Evolutionary conservation across 2,329 filamentous ascomycete genomes (phyloP).

Genomic region (Pseudogymnoascus sp.): DNA sequence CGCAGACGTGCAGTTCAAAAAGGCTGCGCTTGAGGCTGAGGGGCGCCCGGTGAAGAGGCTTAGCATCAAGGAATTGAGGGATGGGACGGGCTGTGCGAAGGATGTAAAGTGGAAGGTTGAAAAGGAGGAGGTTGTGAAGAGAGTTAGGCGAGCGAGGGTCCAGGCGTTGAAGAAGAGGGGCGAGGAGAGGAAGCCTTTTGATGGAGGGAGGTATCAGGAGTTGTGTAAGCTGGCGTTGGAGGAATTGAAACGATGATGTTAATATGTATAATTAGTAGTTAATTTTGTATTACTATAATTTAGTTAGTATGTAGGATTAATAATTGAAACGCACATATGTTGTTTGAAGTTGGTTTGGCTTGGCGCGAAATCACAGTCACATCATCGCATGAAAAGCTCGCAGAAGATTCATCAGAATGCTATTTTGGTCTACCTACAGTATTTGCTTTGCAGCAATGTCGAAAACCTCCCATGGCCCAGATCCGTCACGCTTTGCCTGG

Average conservation of each 20-base stretch:
- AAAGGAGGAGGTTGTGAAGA: background rate
- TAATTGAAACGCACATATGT: background rate
- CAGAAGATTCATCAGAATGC: conserved; percentile 8
- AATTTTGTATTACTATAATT: too few relatives aligned
- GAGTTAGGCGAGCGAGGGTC: background rate
- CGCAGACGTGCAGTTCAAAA: background rate
- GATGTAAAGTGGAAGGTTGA: conserved; percentile 1
- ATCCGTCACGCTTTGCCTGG: conserved; percentile 7
- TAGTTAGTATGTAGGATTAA: background rate
- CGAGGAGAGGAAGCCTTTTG: background rate
- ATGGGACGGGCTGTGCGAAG: background rate
- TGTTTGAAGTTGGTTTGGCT: background rate
- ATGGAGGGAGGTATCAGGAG: background rate
- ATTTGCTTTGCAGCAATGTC: conserved; percentile 6
- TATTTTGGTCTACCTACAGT: conserved; percentile 9
- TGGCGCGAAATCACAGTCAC: background rate
- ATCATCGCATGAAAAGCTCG: background rate
- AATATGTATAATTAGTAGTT: background rate
- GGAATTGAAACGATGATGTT: background rate
- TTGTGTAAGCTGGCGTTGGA: conserved; percentile 4
- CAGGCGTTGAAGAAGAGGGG: background rate
- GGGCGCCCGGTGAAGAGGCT: background rate
- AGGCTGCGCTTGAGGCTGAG: background rate
- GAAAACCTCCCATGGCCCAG: conserved; percentile 3
- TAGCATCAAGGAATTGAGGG: background rate